phyloP scores from a whole-genome alignment of 148 eudicot genomes.

The Talinum fruticosum region DNA sequence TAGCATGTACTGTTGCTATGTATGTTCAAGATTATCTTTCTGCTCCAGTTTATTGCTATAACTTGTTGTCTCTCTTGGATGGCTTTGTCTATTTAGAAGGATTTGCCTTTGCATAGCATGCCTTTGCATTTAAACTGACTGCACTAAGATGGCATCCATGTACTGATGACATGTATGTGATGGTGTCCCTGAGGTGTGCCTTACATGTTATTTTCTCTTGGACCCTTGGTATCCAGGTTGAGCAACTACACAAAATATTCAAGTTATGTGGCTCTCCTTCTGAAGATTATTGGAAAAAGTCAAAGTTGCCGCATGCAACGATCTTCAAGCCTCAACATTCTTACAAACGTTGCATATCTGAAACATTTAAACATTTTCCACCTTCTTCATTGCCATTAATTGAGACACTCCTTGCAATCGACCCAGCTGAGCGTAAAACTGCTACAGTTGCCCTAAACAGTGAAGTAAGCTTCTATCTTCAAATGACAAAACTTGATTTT shows the following conservation, averaged over 20 bases:
- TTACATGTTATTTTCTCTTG: neutral
- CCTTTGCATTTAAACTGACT: neutral
- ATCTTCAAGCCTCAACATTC: constrained; percentile 79
- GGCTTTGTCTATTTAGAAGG: neutral
- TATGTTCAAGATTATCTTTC: neutral
- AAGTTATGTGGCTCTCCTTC: constrained; percentile 87
- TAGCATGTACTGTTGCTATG: neutral
- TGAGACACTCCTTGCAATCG: constrained; percentile 74
- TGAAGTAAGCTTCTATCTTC: constrained; percentile 52
- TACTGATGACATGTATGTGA: neutral
- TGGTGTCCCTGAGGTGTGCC: neutral
- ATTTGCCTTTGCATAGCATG: neutral
- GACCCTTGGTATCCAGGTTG: constrained; percentile 43
- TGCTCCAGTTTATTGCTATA: neutral
- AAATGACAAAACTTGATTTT: neutral
- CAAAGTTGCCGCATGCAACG: constrained; percentile 79
- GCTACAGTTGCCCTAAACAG: constrained; percentile 71
- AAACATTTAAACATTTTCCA: constrained; percentile 79
- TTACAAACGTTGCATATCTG: constrained; percentile 65
- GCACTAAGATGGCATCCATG: neutral
- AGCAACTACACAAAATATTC: constrained; percentile 84
- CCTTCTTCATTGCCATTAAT: constrained; percentile 67
- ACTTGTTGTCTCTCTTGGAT: neutral
- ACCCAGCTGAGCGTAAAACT: constrained; percentile 72
- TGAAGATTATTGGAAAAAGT: constrained; percentile 79